phyloP scores from a whole-genome alignment of 2,329 filamentous ascomycete genomes.

The Colletotrichum sp. region DNA sequence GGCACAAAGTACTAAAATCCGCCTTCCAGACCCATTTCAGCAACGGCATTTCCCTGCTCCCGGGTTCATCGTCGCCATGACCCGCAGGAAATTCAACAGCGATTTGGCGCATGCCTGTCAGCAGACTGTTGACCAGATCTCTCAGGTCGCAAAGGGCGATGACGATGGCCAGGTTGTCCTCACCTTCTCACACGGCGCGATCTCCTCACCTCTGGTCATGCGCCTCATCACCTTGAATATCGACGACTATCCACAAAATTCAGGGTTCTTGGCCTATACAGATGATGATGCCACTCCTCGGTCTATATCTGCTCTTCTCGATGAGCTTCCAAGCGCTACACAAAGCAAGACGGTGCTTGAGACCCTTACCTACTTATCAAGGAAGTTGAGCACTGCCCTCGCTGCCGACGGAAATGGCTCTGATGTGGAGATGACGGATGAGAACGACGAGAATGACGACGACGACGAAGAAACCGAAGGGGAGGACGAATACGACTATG shows the following conservation, averaged over 20 bases:
- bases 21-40: not conserved
- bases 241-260: slow-evolving; percentile 40
- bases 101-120: slow-evolving; percentile 52
- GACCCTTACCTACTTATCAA: slow-evolving; percentile 23
- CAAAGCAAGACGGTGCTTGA: slow-evolving; percentile 51
- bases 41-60: not conserved
- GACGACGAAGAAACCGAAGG: slow-evolving; percentile 33
- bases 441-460: slow-evolving; percentile 31
- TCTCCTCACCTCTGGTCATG: slow-evolving; percentile 33
- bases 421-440: slow-evolving; percentile 26
- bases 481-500: slow-evolving; percentile 35
- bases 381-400: slow-evolving; percentile 30
- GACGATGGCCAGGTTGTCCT: slow-evolving; percentile 78
- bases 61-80: slow-evolving; percentile 58
- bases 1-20: not conserved
- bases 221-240: slow-evolving; percentile 27
- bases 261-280: slow-evolving; percentile 49
- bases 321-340: slow-evolving; percentile 47
- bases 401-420: slow-evolving; percentile 35
- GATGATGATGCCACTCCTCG: slow-evolving; percentile 37
- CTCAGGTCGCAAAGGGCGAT: slow-evolving; percentile 62
- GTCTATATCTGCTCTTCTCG: slow-evolving; percentile 40
- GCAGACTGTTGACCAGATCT: slow-evolving; percentile 54
- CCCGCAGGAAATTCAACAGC: slow-evolving; percentile 67
- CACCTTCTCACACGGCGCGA: slow-evolving; percentile 42